Percentiles rank a stretch among this genome's conserved stretches.
phyloP scores from a whole-genome alignment of 129 eudicot genomes.

The Saposhnikovia divaricata region DNA sequence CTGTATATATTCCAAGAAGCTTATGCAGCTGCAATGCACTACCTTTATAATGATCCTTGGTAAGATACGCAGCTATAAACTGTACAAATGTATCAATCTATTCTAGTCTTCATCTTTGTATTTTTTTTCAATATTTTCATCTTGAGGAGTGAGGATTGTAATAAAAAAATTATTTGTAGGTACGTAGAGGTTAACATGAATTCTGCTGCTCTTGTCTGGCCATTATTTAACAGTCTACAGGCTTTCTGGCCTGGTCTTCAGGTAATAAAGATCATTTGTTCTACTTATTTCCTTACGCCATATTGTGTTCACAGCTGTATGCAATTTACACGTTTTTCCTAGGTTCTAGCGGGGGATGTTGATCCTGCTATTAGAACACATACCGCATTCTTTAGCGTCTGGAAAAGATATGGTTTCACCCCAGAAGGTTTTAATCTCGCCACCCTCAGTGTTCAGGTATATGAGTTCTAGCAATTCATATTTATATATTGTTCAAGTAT shows the following conservation, averaged over 20 bases:
- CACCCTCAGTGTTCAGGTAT: constrained; percentile 84
- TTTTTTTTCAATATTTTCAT: background rate
- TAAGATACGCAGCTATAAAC: constrained; percentile 18
- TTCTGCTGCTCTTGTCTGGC: constrained; percentile 98
- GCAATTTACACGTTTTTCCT: constrained; percentile 11
- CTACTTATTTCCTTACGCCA: constrained; percentile 1
- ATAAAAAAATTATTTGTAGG: constrained; percentile 40
- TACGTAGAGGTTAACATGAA: constrained; percentile 98
- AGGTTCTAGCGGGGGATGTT: constrained; percentile 99
- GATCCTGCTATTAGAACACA: constrained; percentile 95
- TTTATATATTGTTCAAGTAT: background rate
- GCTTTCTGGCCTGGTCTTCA: constrained; percentile 99
- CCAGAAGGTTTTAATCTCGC: constrained; percentile 99
- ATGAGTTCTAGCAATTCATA: background rate
- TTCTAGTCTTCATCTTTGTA: background rate
- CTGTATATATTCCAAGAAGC: constrained; percentile 92
- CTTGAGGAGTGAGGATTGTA: constrained; percentile 18
- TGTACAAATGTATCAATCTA: constrained; percentile 1
- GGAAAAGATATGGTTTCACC: constrained; percentile 95
- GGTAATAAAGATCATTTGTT: constrained; percentile 29
- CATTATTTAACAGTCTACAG: constrained; percentile 87
- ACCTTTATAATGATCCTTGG: constrained; percentile 92
- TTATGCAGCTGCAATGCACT: constrained; percentile 90
- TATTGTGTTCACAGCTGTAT: background rate
- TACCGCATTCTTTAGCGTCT: constrained; percentile 90